Evolutionary conservation across 1,284 basidiomycete genomes (phyloP), one percentile per base, ranked within the genome.

Genomic region (Puccinia novopanici): DNA sequence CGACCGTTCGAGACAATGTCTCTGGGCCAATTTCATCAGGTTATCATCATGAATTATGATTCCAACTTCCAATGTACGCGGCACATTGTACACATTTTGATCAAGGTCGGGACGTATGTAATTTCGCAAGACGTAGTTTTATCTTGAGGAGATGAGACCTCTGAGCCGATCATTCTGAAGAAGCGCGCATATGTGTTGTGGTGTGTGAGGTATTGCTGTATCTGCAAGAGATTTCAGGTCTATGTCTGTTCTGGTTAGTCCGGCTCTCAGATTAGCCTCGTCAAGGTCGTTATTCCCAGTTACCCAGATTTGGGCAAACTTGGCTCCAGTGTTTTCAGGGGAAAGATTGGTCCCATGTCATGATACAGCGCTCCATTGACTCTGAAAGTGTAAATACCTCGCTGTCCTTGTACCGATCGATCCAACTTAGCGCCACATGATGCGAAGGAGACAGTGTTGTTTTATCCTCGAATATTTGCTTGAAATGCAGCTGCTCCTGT

Each of bases 231-330:
- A 72, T 52, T 12, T n/a, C 34, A 2, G 24, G 8, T 72, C 27
- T 10, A 52, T 6, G 34, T 3, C 9, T 15, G 40, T 19, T 6
- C 52, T 22, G 10, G 10, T 17, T n/a, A 17, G 50, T n/a, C 3
- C n/a, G 30, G 4, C n/a, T 45, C 19, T 59, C 2, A 15, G 27
- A 9, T 13, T 9, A 13, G 24, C 15, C 40, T 24, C 63, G 57
- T 3, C 17, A 5, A 4, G 15, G 22, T 63, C 73, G 30, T 59
- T 50, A 3, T 42, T 22, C 0, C 73, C 73, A 0, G 63, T 27
- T 13, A 75, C 73, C 48, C 45, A 75, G 3, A 75, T 75, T 75
- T 75, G 73, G 15, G 73, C 22, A 30, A 63, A 75, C 27, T 24
- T 30, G 48, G 73, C 0, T 8, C 45, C 57, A 6, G 9, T 1